phyloP scores from a whole-genome alignment of 1,284 basidiomycete species.

The Naganishia albida region DNA sequence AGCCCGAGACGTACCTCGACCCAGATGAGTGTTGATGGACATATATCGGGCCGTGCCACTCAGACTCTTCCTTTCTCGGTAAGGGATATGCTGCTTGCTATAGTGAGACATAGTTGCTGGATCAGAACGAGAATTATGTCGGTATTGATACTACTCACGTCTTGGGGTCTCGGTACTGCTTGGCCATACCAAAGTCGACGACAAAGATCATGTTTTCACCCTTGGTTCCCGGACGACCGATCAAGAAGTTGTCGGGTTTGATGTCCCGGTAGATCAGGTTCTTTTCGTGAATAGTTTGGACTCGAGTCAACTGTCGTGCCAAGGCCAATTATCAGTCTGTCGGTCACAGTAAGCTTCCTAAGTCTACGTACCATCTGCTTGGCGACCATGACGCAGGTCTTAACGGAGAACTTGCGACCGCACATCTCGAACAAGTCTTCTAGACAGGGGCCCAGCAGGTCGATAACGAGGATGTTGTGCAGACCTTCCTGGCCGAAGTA shows the following conservation, averaged over 20 bases:
- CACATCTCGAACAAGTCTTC: constrained; percentile 98
- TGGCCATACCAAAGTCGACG: constrained; percentile 97
- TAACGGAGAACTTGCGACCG: constrained; percentile 87
- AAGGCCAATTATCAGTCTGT: not conserved
- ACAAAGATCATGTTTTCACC: constrained; percentile 78
- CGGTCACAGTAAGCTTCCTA: not conserved
- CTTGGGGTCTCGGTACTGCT: constrained; percentile 95
- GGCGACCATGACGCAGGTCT: constrained; percentile 95
- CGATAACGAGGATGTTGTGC: constrained; percentile 95
- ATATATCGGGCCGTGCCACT: constrained; percentile 91
- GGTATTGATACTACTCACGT: constrained; percentile 55
- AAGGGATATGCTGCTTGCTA: constrained; percentile 89
- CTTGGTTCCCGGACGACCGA: constrained; percentile 87
- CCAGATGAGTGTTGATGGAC: constrained; percentile 95
- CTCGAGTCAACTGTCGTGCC: constrained; percentile 68
- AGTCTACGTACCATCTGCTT: constrained; percentile 79
- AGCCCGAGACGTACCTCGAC: constrained; percentile 64
- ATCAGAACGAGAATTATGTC: not conserved
- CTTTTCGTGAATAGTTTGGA: constrained; percentile 95
- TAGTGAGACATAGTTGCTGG: not conserved
- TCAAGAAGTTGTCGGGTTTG: constrained; percentile 96
- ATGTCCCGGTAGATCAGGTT: constrained; percentile 97
- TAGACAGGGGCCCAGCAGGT: constrained; percentile 86
- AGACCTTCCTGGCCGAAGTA: constrained; percentile 97
- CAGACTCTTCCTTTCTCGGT: constrained; percentile 89